These are phyloP conservation scores for Blastocrithidia nonstop DNA, from an alignment of 208 protist genomes.

Conservation along the genomic window DNA sequence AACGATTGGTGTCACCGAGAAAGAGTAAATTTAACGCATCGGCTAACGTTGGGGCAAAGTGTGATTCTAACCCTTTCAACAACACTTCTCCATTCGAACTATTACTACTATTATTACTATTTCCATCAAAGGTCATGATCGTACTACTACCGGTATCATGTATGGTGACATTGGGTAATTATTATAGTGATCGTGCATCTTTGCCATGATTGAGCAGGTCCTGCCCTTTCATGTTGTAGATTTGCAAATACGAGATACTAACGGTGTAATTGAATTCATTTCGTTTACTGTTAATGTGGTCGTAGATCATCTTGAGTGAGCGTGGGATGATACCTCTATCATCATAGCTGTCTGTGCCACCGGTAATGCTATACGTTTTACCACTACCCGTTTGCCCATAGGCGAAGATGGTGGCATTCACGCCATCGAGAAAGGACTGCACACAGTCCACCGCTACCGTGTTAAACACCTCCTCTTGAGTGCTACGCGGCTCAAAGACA, in stretches of 20 bases:
- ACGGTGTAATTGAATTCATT: constrained; percentile 8
- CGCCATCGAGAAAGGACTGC: constrained; percentile 49
- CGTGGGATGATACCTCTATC: constrained; percentile 81
- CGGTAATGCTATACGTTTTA: constrained; percentile 85
- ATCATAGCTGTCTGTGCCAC: constrained; percentile 74
- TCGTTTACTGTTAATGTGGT: constrained; percentile 24
- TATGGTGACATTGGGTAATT: constrained; percentile 44
- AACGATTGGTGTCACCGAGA: constrained; percentile 72
- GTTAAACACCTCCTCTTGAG: constrained; percentile 75
- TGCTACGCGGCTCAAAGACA: constrained; percentile 51
- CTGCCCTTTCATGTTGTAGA: constrained; percentile 86
- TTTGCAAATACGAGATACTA: constrained; percentile 72
- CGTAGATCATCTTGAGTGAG: constrained; percentile 68
- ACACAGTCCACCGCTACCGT: constrained; percentile 74
- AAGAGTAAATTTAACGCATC: constrained; percentile 76
- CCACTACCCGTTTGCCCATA: constrained; percentile 86
- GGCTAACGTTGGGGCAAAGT: constrained; percentile 41
- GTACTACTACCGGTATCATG: constrained; percentile 20
- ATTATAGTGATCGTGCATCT: constrained; percentile 76
- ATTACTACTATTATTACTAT: too few species aligned
- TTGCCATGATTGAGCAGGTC: constrained; percentile 74
- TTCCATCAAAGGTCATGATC: too few species aligned
- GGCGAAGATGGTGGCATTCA: constrained; percentile 84
- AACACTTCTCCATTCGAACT: constrained; percentile 29
- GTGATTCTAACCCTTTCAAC: constrained; percentile 45